Percentiles rank a stretch among this genome's conserved stretches.
phyloP scores from a whole-genome alignment of 2,329 filamentous ascomycete species.

The Xylariomycetidae sp. region DNA sequence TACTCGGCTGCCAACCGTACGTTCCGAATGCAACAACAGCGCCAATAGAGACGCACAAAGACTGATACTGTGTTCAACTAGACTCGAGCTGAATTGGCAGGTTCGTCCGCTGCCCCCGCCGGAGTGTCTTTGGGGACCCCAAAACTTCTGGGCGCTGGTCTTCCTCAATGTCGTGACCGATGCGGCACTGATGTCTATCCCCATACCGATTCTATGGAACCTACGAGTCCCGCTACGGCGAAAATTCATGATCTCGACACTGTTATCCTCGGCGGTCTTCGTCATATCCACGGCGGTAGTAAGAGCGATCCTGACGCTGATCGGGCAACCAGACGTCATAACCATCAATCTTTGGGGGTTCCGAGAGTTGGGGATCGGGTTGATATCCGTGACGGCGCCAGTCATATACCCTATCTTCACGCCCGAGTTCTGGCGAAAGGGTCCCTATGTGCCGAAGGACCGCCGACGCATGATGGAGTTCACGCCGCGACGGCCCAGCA shows the following conservation, averaged over 20 bases:
- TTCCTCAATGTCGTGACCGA: slow-evolving; percentile 21
- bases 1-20: slow-evolving; percentile 13
- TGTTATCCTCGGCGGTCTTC: slow-evolving; percentile 21
- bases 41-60: too few relatives aligned
- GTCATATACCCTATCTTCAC: slow-evolving; percentile 6
- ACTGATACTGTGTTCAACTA: too few relatives aligned
- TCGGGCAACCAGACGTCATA: slow-evolving; percentile 16
- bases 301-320: slow-evolving; percentile 15
- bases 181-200: slow-evolving; percentile 18
- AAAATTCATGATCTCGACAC: slow-evolving; percentile 11
- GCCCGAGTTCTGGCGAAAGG: slow-evolving; percentile 6
- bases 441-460: slow-evolving; percentile 3
- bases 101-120: slow-evolving; percentile 16
- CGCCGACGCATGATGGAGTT: slow-evolving; percentile 2
- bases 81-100: slow-evolving; percentile 14
- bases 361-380: slow-evolving; percentile 8
- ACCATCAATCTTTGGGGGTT: slow-evolving; percentile 19
- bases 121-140: slow-evolving; percentile 8
- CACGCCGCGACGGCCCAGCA: not conserved
- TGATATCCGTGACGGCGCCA: slow-evolving; percentile 5
- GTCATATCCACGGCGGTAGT: slow-evolving; percentile 21
- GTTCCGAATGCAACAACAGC: too few relatives aligned
- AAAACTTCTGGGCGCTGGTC: slow-evolving; percentile 18
- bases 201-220: slow-evolving; percentile 20
- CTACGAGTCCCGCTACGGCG: slow-evolving; percentile 11